Evolutionary conservation across 2,329 filamentous ascomycete genomes (phyloP).

Genomic region (Colletotrichum sp.): DNA sequence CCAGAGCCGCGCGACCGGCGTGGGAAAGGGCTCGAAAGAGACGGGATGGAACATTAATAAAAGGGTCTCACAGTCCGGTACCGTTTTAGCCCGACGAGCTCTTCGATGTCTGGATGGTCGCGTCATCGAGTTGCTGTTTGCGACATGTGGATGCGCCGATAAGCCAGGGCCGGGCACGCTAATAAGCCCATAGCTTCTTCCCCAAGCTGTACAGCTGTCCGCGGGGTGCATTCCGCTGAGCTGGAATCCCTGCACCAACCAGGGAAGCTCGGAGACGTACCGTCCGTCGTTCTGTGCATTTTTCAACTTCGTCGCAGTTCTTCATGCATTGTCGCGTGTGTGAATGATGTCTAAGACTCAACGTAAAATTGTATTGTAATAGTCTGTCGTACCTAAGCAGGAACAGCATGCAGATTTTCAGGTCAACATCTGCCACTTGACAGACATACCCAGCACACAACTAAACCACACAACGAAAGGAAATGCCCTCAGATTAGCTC

Average conservation of each 20-base stretch:
- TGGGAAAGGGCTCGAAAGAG: not conserved
- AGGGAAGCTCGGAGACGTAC: not conserved
- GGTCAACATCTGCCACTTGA: not conserved
- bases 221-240: not conserved
- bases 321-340: not conserved
- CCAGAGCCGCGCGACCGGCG: not conserved
- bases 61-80: not conserved
- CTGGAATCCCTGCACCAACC: not conserved
- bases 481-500: conserved; percentile 46
- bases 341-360: not conserved
- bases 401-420: not conserved
- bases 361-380: not conserved
- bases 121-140: conserved; percentile 20
- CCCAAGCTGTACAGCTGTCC: not conserved
- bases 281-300: not conserved
- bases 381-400: not conserved
- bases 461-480: not conserved
- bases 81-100: conserved; percentile 3
- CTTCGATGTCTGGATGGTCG: not conserved
- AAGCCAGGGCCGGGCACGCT: not conserved
- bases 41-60: not conserved
- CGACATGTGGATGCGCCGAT: not conserved
- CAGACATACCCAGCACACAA: not conserved
- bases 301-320: not conserved
- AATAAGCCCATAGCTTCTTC: not conserved